Evolutionary conservation across 148 eudicot genomes (phyloP).

Genomic region (Spergularia marina): DNA sequence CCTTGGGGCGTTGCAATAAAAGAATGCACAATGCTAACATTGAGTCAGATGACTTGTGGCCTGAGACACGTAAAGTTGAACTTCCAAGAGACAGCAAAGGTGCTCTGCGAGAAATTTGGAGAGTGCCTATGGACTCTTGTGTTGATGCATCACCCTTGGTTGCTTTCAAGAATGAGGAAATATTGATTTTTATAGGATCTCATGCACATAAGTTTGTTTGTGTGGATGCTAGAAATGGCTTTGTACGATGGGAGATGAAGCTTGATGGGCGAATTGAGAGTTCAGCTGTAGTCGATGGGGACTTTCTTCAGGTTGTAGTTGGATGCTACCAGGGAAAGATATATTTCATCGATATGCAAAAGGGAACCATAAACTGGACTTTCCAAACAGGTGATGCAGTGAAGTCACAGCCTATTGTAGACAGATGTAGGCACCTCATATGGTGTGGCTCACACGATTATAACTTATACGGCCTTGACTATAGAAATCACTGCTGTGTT

Average conservation of each 20-base stretch:
- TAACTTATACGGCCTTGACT: constrained; percentile 77
- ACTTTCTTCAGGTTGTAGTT: constrained; percentile 69
- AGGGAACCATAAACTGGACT: constrained; percentile 66
- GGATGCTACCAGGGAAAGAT: constrained; percentile 94
- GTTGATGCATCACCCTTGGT: constrained; percentile 93
- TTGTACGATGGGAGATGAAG: constrained; percentile 60
- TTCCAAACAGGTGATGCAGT: constrained; percentile 83
- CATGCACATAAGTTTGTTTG: constrained; percentile 77
- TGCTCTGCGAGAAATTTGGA: constrained; percentile 57
- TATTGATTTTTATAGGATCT: constrained; percentile 67
- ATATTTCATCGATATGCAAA: constrained; percentile 59
- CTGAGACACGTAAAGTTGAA: constrained; percentile 33
- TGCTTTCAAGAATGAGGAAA: constrained; percentile 45
- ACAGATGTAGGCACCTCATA: constrained; percentile 61
- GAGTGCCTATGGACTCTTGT: constrained; percentile 75
- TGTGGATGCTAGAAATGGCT: constrained; percentile 69
- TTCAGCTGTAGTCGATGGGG: constrained; percentile 72
- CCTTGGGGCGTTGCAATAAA: constrained; percentile 69
- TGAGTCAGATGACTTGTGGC: constrained; percentile 25
- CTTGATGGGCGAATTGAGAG: constrained; percentile 74
- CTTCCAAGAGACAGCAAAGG: constrained; percentile 44
- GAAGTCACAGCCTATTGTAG: constrained; percentile 76
- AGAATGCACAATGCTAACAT: constrained; percentile 27
- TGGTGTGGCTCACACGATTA: constrained; percentile 98
- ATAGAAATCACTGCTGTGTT: constrained; percentile 53